Evolutionary conservation across 2,329 filamentous ascomycete species (phyloP), one percentile per base, ranked within the genome.

Genomic region (Colletotrichum gigasporum): DNA sequence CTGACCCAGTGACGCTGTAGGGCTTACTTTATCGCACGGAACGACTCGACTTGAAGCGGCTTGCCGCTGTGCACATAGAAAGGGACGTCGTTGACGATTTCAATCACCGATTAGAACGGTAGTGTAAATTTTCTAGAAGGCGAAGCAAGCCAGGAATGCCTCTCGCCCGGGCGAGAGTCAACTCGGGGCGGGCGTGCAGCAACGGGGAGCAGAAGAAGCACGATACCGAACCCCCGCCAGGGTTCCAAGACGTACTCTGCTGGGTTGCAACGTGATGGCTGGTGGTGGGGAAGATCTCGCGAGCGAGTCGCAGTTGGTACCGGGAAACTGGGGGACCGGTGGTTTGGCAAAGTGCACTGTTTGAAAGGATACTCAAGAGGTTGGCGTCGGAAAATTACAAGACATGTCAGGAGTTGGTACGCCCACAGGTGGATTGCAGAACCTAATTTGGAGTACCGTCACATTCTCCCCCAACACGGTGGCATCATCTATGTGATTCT

Each of bases 1-100:
- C 28, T 64, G 14, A 65, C 32, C 20, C 7, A 9, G 3, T 11
- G 2, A 9, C 39, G 14, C 16, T n/a, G 37, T 28, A 88, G 86
- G 78, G 84, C 86, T 28, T 89, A 88, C 74, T 88, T 88, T 65
- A 88, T 89, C 69, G 82, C 80, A 67, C 80, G 81, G 66, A 87
- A 87, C 66, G 78, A 83, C 61, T 67, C 57, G 20, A 37, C 48
- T 50, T 65, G 48, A 65, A 41, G 26, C 35, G 35, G 39, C 32
- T 34, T 30, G 34, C 34, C 22, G 56, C 48, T 53, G 16, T 48
- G 56, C 61, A 64, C 41, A 65, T 61, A 62, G 48, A 54, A 26
- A 32, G 34, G 26, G 35, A 26, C 35, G 34, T 65, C 34, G 20
- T 26, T 37, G 34, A 48, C 48, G 42, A 65, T 44, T 24, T 47